These are phyloP conservation scores for Bidens hawaiensis DNA, from an alignment of 140 eudicot species.

Conservation along the genomic window DNA sequence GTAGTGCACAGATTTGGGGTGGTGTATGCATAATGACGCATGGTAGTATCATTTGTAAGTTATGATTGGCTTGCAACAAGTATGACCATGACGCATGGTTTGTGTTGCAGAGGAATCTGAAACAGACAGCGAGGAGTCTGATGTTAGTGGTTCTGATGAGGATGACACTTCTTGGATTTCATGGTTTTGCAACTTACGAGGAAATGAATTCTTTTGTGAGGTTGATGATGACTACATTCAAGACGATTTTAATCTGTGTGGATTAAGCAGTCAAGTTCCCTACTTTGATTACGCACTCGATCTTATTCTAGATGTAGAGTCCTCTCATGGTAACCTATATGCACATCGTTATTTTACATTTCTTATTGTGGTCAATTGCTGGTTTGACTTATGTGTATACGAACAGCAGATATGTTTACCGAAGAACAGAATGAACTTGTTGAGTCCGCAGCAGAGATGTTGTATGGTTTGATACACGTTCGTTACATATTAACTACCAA, in stretches of 20 bases:
- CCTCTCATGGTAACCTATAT: slow-evolving; percentile 66
- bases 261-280: slow-evolving; percentile 93
- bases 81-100: background rate
- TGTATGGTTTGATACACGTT: slow-evolving; percentile 89
- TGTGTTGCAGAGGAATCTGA: slow-evolving; percentile 72
- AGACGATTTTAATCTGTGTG: slow-evolving; percentile 85
- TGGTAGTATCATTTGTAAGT: no score
- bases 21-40: no score
- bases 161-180: slow-evolving; percentile 94
- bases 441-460: no score
- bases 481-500: slow-evolving; percentile 82
- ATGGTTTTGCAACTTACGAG: slow-evolving; percentile 88
- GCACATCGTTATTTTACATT: background rate
- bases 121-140: slow-evolving; percentile 90
- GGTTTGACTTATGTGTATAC: no score
- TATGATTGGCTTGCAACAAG: no score
- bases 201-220: slow-evolving; percentile 84
- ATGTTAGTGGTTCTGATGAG: slow-evolving; percentile 88
- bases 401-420: slow-evolving; percentile 88
- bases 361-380: background rate
- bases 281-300: slow-evolving; percentile 90
- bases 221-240: slow-evolving; percentile 92
- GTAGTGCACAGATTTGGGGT: no score
- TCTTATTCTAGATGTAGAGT: slow-evolving; percentile 74
- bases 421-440: slow-evolving; percentile 96